A percentile compares a stretch with the other conserved stretches of the same genome.
phyloP scores from a whole-genome alignment of 306 rosid species.

The Delonix regia region DNA sequence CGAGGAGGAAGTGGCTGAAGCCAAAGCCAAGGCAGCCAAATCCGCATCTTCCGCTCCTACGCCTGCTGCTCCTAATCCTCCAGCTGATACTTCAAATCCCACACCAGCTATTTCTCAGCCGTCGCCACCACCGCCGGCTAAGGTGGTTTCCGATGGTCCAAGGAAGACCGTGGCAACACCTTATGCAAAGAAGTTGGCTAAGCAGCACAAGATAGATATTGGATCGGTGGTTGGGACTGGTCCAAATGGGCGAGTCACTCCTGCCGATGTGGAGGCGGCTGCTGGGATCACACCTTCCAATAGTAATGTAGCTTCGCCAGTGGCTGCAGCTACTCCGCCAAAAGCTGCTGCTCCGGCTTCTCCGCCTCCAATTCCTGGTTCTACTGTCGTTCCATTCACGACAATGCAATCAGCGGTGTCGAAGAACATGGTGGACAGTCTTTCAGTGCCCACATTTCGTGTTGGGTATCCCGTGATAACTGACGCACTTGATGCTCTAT shows the following conservation, averaged over 20 bases:
- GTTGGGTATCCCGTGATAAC: slow-evolving; percentile 76
- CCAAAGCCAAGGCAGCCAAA: slow-evolving; percentile 63
- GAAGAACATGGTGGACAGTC: slow-evolving; percentile 86
- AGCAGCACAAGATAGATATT: slow-evolving; percentile 79
- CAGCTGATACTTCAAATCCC: slow-evolving; percentile 40
- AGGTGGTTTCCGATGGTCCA: slow-evolving; percentile 48
- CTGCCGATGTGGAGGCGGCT: slow-evolving; percentile 76
- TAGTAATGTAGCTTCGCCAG: slow-evolving; percentile 54
- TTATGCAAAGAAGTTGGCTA: slow-evolving; percentile 78
- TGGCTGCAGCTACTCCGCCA: slow-evolving; percentile 36
- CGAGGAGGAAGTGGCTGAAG: slow-evolving; percentile 70
- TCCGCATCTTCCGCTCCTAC: slow-evolving; percentile 1
- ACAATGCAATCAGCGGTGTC: slow-evolving; percentile 86
- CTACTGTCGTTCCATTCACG: slow-evolving; percentile 77
- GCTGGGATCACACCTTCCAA: slow-evolving; percentile 68
- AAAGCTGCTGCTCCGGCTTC: slow-evolving; percentile 41
- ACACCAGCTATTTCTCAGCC: slow-evolving; percentile 60
- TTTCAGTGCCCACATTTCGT: slow-evolving; percentile 80
- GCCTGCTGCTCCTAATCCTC: neutral
- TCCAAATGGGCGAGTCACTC: slow-evolving; percentile 73
- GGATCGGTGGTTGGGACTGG: slow-evolving; percentile 72
- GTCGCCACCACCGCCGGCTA: slow-evolving; percentile 43
- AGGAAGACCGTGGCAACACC: slow-evolving; percentile 80
- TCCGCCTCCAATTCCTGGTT: slow-evolving; percentile 63
- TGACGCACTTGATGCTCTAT: slow-evolving; percentile 72